Evolutionary conservation across 2,329 filamentous ascomycete species (phyloP).

Genomic region (Cordyceps tenuipes): DNA sequence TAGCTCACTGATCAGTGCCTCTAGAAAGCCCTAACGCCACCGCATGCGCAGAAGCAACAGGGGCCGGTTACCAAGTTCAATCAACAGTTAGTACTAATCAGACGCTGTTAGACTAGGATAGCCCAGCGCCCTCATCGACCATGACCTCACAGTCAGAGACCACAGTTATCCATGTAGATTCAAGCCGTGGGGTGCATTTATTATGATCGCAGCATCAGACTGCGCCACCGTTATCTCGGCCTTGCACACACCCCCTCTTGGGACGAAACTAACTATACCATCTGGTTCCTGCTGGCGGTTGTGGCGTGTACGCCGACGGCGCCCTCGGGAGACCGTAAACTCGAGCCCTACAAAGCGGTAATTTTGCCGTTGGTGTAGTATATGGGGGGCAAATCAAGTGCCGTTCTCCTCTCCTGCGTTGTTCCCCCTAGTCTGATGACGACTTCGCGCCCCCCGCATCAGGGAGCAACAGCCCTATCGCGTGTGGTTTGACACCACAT

Average conservation of each 20-base stretch:
- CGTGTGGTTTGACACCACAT: not conserved
- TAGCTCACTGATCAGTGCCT: not conserved
- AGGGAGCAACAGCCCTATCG: not conserved
- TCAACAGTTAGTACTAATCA: no score
- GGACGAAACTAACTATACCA: not conserved
- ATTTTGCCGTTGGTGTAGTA: not conserved
- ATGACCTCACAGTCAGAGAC: not conserved
- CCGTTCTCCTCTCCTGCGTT: not conserved
- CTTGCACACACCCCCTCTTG: not conserved
- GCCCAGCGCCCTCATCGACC: not conserved
- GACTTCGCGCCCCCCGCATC: not conserved
- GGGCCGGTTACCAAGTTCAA: no score
- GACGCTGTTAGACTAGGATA: not conserved
- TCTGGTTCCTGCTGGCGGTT: not conserved
- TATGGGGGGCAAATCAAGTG: not conserved
- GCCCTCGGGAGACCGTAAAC: no score
- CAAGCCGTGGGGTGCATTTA: not conserved
- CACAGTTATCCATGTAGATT: not conserved
- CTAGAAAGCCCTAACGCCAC: not conserved
- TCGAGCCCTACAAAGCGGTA: not conserved
- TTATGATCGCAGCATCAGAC: not conserved
- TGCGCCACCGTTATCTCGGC: constrained; percentile 7
- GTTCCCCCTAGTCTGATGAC: not conserved
- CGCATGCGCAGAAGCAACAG: not conserved
- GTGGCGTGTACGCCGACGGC: not conserved